A percentile compares a stretch with the other conserved stretches of the same genome.
phyloP scores from a whole-genome alignment of 2,329 filamentous ascomycete genomes.

The Aspergillus carbonarius region DNA sequence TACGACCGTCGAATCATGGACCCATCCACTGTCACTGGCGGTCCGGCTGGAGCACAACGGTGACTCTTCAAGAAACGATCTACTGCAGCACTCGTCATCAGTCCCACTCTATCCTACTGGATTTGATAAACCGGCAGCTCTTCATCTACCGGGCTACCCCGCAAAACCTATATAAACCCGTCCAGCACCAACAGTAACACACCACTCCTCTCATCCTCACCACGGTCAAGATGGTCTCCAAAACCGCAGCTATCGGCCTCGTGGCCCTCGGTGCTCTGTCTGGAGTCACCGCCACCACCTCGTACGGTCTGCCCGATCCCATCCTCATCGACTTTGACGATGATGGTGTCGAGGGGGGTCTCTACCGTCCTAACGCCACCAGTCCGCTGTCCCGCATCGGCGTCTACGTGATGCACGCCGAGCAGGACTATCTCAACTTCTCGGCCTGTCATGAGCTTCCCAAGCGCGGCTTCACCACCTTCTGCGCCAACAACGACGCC shows the following conservation, averaged over 20 bases:
- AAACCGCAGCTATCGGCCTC: background rate
- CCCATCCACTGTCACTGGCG: background rate
- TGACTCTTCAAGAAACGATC: background rate
- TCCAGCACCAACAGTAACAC: background rate
- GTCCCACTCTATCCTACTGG: background rate
- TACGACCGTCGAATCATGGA: background rate
- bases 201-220: background rate
- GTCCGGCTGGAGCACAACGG: background rate
- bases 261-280: background rate
- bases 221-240: background rate
- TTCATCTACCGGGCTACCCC: background rate
- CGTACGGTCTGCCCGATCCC: background rate
- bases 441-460: background rate
- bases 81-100: background rate
- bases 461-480: background rate
- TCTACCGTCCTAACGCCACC: background rate
- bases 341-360: background rate
- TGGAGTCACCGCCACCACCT: background rate
- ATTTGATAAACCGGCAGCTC: background rate
- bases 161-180: background rate
- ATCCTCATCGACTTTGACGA: background rate
- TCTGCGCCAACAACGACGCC: background rate
- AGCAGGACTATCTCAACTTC: conserved; percentile 1
- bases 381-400: background rate
- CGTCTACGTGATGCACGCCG: background rate